Conservation (phyloP, 331 rosid genomes). For the Cucumis variabilis region DNA sequence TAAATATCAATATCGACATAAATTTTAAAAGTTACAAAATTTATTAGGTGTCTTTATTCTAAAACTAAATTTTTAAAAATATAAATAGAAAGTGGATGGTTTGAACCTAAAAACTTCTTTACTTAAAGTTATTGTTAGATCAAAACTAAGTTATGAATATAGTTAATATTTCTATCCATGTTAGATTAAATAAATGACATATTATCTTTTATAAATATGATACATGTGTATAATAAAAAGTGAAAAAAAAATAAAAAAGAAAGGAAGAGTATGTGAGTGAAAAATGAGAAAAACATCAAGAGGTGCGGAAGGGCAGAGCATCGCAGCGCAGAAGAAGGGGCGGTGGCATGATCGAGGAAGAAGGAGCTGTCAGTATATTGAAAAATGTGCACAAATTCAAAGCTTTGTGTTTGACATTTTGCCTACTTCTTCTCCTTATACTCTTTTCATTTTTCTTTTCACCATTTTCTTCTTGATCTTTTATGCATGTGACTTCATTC, state of each 20-base stretch:
- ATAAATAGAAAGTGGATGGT: too few relatives aligned
- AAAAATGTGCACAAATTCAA: constrained; percentile 34
- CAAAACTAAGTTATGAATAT: too few relatives aligned
- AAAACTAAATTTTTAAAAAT: too few relatives aligned
- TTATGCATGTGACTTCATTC: constrained; percentile 27
- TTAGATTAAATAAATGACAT: too few relatives aligned
- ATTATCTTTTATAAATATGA: too few relatives aligned
- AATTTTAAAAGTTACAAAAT: too few relatives aligned
- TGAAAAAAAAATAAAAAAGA: not conserved
- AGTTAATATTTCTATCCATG: too few relatives aligned
- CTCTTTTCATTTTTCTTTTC: constrained; percentile 29
- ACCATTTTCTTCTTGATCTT: constrained; percentile 37
- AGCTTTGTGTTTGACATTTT: constrained; percentile 86
- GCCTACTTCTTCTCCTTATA: constrained; percentile 30
- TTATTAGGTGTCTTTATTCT: too few relatives aligned
- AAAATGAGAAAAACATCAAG: not conserved
- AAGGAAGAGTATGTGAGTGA: not conserved
- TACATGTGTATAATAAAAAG: too few relatives aligned
- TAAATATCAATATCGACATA: too few relatives aligned
- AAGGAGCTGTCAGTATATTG: not conserved
- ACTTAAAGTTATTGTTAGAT: too few relatives aligned
- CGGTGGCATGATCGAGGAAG: not conserved
- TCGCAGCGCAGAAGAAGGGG: not conserved
- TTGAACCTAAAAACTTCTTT: too few relatives aligned
- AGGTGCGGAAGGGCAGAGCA: not conserved